Percentiles rank a stretch among this genome's conserved stretches.
Evolutionary conservation across 371 early-diverging fungal species (phyloP).

Genomic region (Syncephalis plumigaleata): DNA sequence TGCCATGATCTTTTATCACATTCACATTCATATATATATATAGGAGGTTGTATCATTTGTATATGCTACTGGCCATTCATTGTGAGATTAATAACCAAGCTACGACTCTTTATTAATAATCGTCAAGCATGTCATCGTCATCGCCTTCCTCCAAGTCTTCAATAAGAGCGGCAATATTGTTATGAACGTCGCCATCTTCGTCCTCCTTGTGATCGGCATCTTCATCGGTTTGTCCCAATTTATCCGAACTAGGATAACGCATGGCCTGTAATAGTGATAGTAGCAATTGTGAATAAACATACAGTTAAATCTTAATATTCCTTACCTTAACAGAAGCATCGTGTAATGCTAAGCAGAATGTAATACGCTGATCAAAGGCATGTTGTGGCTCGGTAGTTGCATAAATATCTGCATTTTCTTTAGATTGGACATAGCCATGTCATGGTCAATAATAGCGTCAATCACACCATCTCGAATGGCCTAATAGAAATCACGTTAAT

Average conservation of each 20-base stretch:
- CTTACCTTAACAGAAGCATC: conserved; percentile 81
- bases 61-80: too few species aligned
- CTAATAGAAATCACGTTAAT: conserved; percentile 5
- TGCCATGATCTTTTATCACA: too few species aligned
- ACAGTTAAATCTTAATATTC: not conserved
- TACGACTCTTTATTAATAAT: too few species aligned
- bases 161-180: conserved; percentile 52
- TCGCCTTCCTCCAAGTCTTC: conserved; percentile 67
- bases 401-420: conserved; percentile 86
- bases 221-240: conserved; percentile 66
- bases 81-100: too few species aligned
- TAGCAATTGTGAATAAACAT: not conserved
- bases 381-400: conserved; percentile 89
- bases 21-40: too few species aligned
- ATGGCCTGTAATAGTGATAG: conserved; percentile 42
- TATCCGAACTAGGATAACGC: conserved; percentile 74
- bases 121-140: conserved; percentile 7
- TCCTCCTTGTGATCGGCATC: conserved; percentile 70
- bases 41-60: too few species aligned
- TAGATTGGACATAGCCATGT: conserved; percentile 79
- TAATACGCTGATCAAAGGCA: conserved; percentile 87
- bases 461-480: conserved; percentile 97
- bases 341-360: conserved; percentile 88
- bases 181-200: conserved; percentile 79
- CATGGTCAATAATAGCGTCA: conserved; percentile 88